A percentile compares a stretch with the other conserved stretches of the same genome.
Conservation (phyloP, 2,329 filamentous ascomycete genomes). For the Trichoderma atrobrunneum region DNA sequence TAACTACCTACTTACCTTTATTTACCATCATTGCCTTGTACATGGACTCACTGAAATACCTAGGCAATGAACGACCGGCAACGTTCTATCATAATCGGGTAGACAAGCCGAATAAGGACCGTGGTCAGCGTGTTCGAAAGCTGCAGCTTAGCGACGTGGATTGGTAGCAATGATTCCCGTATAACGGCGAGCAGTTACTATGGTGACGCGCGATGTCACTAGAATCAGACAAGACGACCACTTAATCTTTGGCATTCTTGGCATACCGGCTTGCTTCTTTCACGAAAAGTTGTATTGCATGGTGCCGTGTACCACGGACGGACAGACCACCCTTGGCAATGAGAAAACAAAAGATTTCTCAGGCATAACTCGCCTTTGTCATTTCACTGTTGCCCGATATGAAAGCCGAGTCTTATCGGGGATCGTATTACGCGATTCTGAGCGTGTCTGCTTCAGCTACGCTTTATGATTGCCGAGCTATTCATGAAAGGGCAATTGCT, state of each 20-base stretch:
- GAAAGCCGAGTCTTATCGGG: background rate
- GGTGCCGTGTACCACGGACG: background rate
- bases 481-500: background rate
- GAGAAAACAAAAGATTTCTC: background rate
- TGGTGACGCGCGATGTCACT: background rate
- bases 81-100: constrained; percentile 53
- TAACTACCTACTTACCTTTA: constrained; percentile 31
- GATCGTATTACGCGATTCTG: background rate
- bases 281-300: background rate
- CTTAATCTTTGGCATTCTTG: background rate
- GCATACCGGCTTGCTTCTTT: background rate
- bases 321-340: background rate
- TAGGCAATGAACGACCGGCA: constrained; percentile 50
- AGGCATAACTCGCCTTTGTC: background rate
- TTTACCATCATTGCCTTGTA: constrained; percentile 13
- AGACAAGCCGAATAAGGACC: constrained; percentile 58
- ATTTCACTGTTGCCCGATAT: background rate
- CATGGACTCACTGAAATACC: constrained; percentile 48
- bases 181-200: background rate
- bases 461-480: background rate
- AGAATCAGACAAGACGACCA: background rate
- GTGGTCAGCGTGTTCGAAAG: constrained; percentile 80
- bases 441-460: background rate
- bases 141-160: constrained; percentile 95
- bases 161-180: constrained; percentile 61